A percentile compares a stretch with the other conserved stretches of the same genome.
These are phyloP conservation scores for Trichoderma endophyticum DNA, from an alignment of 2,329 filamentous ascomycete genomes.

Conservation along the genomic window DNA sequence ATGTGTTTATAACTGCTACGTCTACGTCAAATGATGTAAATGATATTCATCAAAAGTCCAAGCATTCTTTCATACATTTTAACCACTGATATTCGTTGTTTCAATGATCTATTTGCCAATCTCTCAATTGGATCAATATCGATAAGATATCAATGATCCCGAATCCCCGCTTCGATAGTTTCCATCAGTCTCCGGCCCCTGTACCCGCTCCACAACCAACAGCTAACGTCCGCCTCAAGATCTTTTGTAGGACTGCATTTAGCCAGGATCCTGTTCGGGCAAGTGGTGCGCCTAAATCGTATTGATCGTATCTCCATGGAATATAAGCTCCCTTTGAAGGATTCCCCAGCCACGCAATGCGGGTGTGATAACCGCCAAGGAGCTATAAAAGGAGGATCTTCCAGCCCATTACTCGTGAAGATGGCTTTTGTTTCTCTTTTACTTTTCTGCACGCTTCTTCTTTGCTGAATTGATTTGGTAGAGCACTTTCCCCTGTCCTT, in stretches of 20 bases:
- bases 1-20: not conserved
- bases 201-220: not conserved
- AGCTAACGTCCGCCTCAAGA: not conserved
- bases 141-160: not conserved
- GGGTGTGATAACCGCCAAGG: not conserved
- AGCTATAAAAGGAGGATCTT: constrained; percentile 5
- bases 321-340: not conserved
- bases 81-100: too few relatives aligned
- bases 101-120: not conserved
- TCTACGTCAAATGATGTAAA: not conserved
- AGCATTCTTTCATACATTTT: not conserved
- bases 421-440: too few relatives aligned
- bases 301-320: not conserved
- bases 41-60: not conserved
- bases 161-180: not conserved
- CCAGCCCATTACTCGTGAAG: too few relatives aligned
- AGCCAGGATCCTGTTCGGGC: constrained; percentile 2
- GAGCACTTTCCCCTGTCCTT: too few relatives aligned
- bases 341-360: not conserved
- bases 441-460: not conserved
- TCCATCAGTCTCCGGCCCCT: not conserved
- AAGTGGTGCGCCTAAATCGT: not conserved
- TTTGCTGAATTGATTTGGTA: not conserved
- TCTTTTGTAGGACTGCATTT: constrained; percentile 3
- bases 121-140: not conserved